Conservation (phyloP, 306 rosid species). For the Lathyrus oleraceus region DNA sequence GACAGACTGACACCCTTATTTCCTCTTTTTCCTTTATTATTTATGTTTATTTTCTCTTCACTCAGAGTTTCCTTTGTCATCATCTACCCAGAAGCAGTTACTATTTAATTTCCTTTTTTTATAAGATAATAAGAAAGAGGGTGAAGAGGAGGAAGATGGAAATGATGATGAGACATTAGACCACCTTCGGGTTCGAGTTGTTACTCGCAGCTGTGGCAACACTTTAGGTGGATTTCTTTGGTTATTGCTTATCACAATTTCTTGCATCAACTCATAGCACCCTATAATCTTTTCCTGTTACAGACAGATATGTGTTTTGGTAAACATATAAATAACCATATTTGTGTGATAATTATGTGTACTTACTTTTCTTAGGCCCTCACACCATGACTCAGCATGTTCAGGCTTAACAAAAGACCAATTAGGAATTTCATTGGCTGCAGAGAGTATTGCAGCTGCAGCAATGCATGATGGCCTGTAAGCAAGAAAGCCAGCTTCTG, state of each 20-base stretch:
- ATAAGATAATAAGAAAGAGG: conserved; percentile 49
- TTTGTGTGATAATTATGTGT: neutral
- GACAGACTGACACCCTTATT: conserved; percentile 43
- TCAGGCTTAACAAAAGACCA: conserved; percentile 71
- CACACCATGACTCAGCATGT: conserved; percentile 93
- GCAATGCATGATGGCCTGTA: conserved; percentile 98
- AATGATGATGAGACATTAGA: conserved; percentile 48
- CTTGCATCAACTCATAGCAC: conserved; percentile 86
- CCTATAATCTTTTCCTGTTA: conserved; percentile 79
- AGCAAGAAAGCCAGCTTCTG: conserved; percentile 82
- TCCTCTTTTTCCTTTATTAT: neutral
- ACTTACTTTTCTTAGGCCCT: conserved; percentile 89
- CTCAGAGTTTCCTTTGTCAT: conserved; percentile 72
- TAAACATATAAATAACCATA: neutral
- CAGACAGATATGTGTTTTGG: conserved; percentile 24
- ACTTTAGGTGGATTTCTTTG: conserved; percentile 50
- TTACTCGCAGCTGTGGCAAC: conserved; percentile 70
- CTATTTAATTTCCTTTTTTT: conserved; percentile 79
- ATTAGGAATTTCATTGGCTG: conserved; percentile 81
- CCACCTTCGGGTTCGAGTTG: conserved; percentile 50
- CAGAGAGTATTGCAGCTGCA: conserved; percentile 83
- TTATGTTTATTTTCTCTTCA: conserved; percentile 37
- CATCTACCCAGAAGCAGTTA: conserved; percentile 67
- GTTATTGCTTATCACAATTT: conserved; percentile 51
- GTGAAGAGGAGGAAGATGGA: conserved; percentile 48